Conservation (phyloP, 108 stramenopile genomes). For the Cyclotella baltica region DNA sequence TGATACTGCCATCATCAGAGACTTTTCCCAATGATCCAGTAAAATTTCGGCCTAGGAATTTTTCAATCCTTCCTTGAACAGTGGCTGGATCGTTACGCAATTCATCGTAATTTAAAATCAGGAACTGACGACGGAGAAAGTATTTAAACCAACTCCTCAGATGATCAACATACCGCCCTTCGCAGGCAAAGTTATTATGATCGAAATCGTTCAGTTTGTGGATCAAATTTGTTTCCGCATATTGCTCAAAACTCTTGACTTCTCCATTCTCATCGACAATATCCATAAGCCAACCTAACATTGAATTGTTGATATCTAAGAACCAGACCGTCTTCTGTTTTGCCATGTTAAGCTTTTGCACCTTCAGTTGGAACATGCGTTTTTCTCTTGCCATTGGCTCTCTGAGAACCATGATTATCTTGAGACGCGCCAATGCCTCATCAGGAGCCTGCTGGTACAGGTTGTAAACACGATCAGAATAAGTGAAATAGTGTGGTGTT, state of each 20-base stretch:
- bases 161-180: conserved; percentile 14
- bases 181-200: too few relatives aligned
- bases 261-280: background rate
- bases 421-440: conserved; percentile 3
- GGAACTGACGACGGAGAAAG: conserved; percentile 9
- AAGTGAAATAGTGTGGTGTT: conserved; percentile 3
- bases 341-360: background rate
- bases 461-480: conserved; percentile 5
- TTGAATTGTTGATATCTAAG: too few relatives aligned
- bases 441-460: background rate
- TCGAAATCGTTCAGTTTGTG: background rate
- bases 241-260: conserved; percentile 1
- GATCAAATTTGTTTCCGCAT: background rate
- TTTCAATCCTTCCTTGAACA: conserved; percentile 1
- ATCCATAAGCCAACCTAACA: too few relatives aligned
- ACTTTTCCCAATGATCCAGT: conserved; percentile 4
- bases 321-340: background rate
- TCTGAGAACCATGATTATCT: background rate
- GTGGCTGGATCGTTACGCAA: conserved; percentile 1
- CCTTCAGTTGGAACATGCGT: background rate
- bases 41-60: background rate
- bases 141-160: conserved; percentile 3
- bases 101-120: conserved; percentile 13
- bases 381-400: background rate
- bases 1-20: background rate